A percentile compares a stretch with the other conserved stretches of the same genome.
phyloP scores from a whole-genome alignment of 2,329 filamentous ascomycete genomes.

The Calonectria montana region DNA sequence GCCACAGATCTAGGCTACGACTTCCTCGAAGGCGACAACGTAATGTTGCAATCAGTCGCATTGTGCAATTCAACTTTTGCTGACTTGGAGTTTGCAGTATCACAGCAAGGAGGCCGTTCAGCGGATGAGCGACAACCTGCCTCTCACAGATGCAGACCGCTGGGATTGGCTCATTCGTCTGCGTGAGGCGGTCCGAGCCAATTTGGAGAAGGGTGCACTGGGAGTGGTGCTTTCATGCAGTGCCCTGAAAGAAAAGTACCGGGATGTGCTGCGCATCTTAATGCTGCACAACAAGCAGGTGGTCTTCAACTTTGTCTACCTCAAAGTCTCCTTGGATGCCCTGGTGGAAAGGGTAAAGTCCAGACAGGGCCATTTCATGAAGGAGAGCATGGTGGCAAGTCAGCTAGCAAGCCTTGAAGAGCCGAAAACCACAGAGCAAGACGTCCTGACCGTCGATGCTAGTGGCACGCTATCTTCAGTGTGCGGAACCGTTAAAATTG shows the following conservation, averaged over 20 bases:
- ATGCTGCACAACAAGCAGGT: conserved; percentile 5
- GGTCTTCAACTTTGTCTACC: conserved; percentile 10
- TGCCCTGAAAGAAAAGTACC: conserved; percentile 10
- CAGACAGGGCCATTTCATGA: conserved; percentile 13
- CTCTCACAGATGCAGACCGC: conserved; percentile 8
- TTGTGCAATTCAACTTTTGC: background rate
- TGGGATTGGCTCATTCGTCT: conserved; percentile 15
- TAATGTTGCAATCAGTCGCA: background rate
- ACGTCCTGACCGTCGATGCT: conserved; percentile 3
- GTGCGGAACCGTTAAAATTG: background rate
- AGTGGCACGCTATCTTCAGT: background rate
- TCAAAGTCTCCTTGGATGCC: conserved; percentile 4
- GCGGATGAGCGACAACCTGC: conserved; percentile 1
- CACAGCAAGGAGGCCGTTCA: background rate
- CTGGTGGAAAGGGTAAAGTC: background rate
- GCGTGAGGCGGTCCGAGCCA: conserved; percentile 5
- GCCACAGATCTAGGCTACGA: background rate
- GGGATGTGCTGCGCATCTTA: conserved; percentile 14
- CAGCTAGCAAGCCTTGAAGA: conserved; percentile 13
- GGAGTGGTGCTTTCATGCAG: conserved; percentile 14
- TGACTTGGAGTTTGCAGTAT: background rate
- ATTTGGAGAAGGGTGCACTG: background rate
- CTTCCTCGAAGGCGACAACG: background rate
- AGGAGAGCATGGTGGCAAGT: conserved; percentile 10
- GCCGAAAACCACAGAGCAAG: background rate